Percentiles rank a stretch among this genome's conserved stretches.
These are phyloP conservation scores for Leucosporidium yakuticum DNA, from an alignment of 768 basidiomycete genomes.

Conservation along the genomic window DNA sequence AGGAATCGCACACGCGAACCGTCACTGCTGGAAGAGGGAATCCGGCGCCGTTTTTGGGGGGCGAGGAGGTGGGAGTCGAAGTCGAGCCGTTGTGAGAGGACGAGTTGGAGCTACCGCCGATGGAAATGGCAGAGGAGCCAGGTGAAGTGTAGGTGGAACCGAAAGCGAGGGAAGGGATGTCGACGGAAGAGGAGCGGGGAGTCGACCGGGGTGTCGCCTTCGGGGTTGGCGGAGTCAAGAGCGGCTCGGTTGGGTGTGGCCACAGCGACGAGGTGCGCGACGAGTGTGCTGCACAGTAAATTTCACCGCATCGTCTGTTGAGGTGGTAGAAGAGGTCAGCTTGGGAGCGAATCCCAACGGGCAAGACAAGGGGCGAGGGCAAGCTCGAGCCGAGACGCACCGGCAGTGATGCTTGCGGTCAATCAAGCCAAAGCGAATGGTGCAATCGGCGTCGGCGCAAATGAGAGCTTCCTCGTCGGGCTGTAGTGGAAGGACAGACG, in stretches of 20 bases:
- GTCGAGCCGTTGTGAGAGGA: neutral
- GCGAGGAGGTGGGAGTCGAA: conserved; percentile 10
- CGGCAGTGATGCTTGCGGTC: conserved; percentile 33
- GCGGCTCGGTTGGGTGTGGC: conserved; percentile 7
- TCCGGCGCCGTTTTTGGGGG: neutral
- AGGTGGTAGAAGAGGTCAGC: too few species aligned
- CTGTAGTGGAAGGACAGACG: conserved; percentile 1
- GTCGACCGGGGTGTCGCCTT: conserved; percentile 22
- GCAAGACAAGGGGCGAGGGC: neutral
- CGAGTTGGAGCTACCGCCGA: conserved; percentile 5
- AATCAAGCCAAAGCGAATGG: conserved; percentile 25
- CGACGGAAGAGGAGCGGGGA: conserved; percentile 29
- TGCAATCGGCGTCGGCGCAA: conserved; percentile 30
- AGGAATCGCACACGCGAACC: conserved; percentile 29
- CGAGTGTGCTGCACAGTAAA: conserved; percentile 31
- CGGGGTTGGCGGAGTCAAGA: neutral
- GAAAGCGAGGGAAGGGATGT: conserved; percentile 25
- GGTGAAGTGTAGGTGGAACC: conserved; percentile 14
- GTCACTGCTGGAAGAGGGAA: conserved; percentile 4
- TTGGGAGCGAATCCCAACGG: too few species aligned
- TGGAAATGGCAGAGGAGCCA: conserved; percentile 19
- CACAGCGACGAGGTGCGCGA: conserved; percentile 30
- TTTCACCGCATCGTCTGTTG: conserved; percentile 27
- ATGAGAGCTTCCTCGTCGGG: conserved; percentile 16
- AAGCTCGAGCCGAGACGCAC: neutral